A percentile compares a stretch with the other conserved stretches of the same genome.
phyloP scores from a whole-genome alignment of 768 basidiomycete genomes.

The Suillus subluteus region DNA sequence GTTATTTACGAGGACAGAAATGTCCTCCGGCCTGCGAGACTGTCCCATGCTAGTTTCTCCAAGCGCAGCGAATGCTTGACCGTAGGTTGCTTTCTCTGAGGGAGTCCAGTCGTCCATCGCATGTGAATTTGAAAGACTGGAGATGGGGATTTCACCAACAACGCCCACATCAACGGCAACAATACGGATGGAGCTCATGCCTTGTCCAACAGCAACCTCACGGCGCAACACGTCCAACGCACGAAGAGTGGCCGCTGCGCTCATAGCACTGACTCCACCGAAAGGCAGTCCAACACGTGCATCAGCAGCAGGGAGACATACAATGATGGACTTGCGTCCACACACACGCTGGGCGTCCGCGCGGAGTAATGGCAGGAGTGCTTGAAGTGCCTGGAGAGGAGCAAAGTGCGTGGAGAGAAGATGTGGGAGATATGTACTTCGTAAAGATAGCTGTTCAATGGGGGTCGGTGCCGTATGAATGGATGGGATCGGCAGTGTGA shows the following conservation, averaged over 20 bases:
- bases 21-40: conserved; percentile 57
- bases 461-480: conserved; percentile 52
- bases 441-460: conserved; percentile 70
- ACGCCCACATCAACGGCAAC: conserved; percentile 76
- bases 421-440: conserved; percentile 67
- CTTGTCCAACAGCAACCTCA: conserved; percentile 70
- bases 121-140: conserved; percentile 40
- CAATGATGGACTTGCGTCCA: conserved; percentile 53
- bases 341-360: conserved; percentile 59
- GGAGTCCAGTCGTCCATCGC: conserved; percentile 75
- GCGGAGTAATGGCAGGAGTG: conserved; percentile 76
- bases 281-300: conserved; percentile 78
- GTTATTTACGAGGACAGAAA: conserved; percentile 59
- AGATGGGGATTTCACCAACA: conserved; percentile 34
- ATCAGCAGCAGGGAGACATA: conserved; percentile 77
- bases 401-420: conserved; percentile 75
- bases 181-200: conserved; percentile 56
- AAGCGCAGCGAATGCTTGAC: conserved; percentile 63
- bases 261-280: conserved; percentile 68
- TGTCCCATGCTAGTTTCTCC: conserved; percentile 38
- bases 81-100: conserved; percentile 74
- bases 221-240: conserved; percentile 74
- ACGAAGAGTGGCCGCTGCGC: conserved; percentile 70
- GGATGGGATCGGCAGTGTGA: conserved; percentile 55
- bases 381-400: conserved; percentile 77